A percentile compares a stretch with the other conserved stretches of the same genome.
Evolutionary conservation across 177 flowering plant genomes (phyloP).

Genomic region (Tripterygium wilfordii): DNA sequence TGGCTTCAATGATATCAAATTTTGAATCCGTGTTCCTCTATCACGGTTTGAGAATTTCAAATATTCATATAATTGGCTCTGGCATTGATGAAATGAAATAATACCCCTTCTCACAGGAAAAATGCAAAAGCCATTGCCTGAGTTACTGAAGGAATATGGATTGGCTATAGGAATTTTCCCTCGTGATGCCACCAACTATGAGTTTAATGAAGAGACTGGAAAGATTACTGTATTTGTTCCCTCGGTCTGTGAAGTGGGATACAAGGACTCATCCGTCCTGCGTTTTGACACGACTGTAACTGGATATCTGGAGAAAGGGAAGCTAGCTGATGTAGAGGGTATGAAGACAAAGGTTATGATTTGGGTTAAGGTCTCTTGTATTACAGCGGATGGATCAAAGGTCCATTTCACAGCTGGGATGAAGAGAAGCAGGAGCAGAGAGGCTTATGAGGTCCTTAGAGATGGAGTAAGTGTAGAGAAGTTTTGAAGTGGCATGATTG

Average conservation of each 20-base stretch:
- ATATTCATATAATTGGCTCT: too few species aligned
- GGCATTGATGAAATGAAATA: too few species aligned
- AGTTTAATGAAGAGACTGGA: conserved; percentile 81
- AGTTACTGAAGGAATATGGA: conserved; percentile 74
- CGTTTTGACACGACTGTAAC: conserved; percentile 63
- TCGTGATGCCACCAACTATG: conserved; percentile 90
- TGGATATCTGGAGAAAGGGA: conserved; percentile 80
- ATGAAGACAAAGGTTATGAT: conserved; percentile 87
- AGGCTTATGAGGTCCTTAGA: conserved; percentile 75
- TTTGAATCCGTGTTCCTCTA: too few species aligned
- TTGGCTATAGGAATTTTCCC: conserved; percentile 85
- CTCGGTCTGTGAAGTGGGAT: conserved; percentile 81
- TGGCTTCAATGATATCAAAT: too few species aligned
- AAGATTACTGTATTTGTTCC: conserved; percentile 82
- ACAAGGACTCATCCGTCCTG: conserved; percentile 78
- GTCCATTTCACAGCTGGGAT: conserved; percentile 70
- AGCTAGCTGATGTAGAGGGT: conserved; percentile 75
- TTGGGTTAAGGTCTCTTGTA: conserved; percentile 80
- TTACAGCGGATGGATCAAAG: conserved; percentile 72
- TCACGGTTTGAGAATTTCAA: too few species aligned
- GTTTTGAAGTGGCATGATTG: conserved; percentile 20
- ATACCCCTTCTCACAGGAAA: conserved; percentile 78
- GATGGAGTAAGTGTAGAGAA: conserved; percentile 64
- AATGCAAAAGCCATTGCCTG: conserved; percentile 87
- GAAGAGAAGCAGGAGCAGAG: conserved; percentile 68